Base-by-base conservation (phyloP, 352 stramenopile species). In the Pythium plurisporium region DNA sequence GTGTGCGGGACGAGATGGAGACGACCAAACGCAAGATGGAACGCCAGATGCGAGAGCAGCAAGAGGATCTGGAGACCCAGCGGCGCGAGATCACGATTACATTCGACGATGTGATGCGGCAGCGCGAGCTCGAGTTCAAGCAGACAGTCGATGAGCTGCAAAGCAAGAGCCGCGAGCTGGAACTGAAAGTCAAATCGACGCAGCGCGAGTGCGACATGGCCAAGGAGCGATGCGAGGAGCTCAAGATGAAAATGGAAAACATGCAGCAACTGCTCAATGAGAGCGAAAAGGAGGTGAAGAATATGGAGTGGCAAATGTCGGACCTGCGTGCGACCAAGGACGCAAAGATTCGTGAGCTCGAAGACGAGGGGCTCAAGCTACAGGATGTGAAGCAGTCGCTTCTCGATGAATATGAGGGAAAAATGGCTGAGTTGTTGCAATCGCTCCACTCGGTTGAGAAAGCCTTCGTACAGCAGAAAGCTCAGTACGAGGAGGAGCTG, bases 401-500 rank as follows among this genome's bases (percentile, higher is more conserved):
- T 20, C 52, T 94, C 43, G 83, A 93, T 55, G 83, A 95, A 64
- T 91, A 94, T 55, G 86, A 95, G 57, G 68, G 54, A 11, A 94
- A 94, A 56, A 93, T 94, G 80, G 81, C 79, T 8, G 86, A 95
- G 56, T 48, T 93, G 14, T 40, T 93, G 48, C 78, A 91, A 57
- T 89, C 76, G 42, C 63, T 95, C 30, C 81, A 93, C 45, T 76
- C 80, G 4, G 81, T 95, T 10, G 82, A 94, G 66, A 86, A 83
- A 44, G 80, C 82, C 7, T 94, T 93, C 42, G 78, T 89, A 31
- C 82, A 94, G 60, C 86, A 95, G 56, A 93, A 92, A 59, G 61
- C 65, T 11, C 79, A 93, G 44, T 88, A 85, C 51, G 77, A 92
- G 19, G 76, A 87, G 0, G 78, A 92, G 14, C 54, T 95, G 23